Evolutionary conservation across 2,329 filamentous ascomycete genomes (phyloP).

Genomic region (Cadophora gregata): DNA sequence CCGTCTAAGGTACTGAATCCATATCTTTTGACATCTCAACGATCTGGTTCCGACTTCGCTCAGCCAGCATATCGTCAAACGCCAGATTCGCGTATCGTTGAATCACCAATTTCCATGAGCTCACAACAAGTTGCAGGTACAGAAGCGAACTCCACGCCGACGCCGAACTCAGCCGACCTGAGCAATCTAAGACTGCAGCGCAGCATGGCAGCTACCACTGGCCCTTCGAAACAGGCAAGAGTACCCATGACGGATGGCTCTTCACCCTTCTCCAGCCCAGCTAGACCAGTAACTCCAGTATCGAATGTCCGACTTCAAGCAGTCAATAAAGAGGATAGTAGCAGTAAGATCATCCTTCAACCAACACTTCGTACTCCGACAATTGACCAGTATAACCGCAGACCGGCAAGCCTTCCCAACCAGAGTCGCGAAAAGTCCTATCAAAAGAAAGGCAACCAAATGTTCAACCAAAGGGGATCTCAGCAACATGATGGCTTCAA

Average conservation of each 20-base stretch:
- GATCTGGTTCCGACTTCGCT: background rate
- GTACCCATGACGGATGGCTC: too few relatives aligned
- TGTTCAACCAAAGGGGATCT: background rate
- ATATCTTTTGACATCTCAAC: background rate
- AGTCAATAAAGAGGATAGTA: background rate
- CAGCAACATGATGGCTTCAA: background rate
- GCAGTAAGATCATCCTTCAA: background rate
- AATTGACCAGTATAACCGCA: slow-evolving; percentile 8
- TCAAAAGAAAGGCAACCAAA: background rate
- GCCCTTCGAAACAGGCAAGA: background rate
- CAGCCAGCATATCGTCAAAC: background rate
- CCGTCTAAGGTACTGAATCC: background rate
- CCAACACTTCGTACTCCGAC: background rate
- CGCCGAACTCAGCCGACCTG: background rate
- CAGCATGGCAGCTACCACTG: background rate
- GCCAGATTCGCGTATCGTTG: background rate
- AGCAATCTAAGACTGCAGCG: background rate
- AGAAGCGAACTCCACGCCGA: background rate
- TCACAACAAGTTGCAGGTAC: background rate
- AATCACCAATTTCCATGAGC: background rate
- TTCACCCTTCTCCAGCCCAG: background rate
- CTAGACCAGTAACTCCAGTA: background rate
- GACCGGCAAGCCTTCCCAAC: background rate
- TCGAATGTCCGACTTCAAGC: background rate
- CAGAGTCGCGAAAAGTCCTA: background rate